A percentile compares a stretch with the other conserved stretches of the same genome.
phyloP scores from a whole-genome alignment of 164 flowering plant species.

The Hamamelis virginiana region DNA sequence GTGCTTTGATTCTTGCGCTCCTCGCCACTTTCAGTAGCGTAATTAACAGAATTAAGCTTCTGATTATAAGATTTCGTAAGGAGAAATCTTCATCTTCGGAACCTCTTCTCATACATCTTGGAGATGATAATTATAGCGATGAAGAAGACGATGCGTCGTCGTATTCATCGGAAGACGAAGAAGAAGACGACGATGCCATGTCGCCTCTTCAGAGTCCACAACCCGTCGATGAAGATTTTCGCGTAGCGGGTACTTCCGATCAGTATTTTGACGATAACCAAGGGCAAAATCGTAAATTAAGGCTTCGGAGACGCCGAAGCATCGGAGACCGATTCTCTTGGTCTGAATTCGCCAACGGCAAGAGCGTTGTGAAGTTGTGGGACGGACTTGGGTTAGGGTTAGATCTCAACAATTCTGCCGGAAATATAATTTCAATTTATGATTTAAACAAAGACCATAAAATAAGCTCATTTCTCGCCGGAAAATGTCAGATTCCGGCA shows the following conservation, averaged over 20 bases:
- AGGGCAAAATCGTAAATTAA: slow-evolving; percentile 28
- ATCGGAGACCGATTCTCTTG: slow-evolving; percentile 36
- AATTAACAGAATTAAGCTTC: slow-evolving; percentile 24
- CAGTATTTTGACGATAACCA: slow-evolving; percentile 6
- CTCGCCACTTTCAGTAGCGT: slow-evolving; percentile 32
- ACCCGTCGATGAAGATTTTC: slow-evolving; percentile 31
- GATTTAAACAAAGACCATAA: slow-evolving; percentile 27
- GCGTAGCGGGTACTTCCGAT: slow-evolving; percentile 30
- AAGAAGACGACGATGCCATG: slow-evolving; percentile 19
- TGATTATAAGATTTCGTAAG: slow-evolving; percentile 26
- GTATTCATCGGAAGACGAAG: slow-evolving; percentile 11
- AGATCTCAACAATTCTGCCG: slow-evolving; percentile 20
- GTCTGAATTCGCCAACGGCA: slow-evolving; percentile 48
- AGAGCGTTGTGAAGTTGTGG: slow-evolving; percentile 78
- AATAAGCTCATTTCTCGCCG: slow-evolving; percentile 20
- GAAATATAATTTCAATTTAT: slow-evolving; percentile 34
- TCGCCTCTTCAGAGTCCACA: slow-evolving; percentile 4
- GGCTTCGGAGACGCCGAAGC: slow-evolving; percentile 28
- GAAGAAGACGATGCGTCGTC: slow-evolving; percentile 8
- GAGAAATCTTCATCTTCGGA: not conserved
- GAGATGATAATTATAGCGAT: slow-evolving; percentile 5
- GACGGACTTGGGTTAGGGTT: slow-evolving; percentile 42
- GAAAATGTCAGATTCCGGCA: slow-evolving; percentile 18
- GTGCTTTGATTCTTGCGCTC: slow-evolving; percentile 35
- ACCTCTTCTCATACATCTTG: slow-evolving; percentile 7